These are phyloP conservation scores for Anthracocystis setariae DNA, from an alignment of 1,284 basidiomycete genomes.

Conservation along the genomic window DNA sequence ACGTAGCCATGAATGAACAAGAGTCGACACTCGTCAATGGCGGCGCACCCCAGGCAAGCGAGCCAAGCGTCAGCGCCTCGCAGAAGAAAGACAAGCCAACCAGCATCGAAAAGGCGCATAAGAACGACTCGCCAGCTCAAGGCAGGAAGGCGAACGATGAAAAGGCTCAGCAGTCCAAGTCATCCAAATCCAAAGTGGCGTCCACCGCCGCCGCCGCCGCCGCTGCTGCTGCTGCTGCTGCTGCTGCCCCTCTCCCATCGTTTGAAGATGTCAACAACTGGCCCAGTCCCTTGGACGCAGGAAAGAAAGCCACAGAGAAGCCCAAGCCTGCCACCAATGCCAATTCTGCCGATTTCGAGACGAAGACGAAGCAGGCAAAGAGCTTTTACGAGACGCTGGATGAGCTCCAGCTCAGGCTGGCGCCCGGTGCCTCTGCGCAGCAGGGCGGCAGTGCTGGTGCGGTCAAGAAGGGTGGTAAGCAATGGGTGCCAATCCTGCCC, in stretches of 20 bases:
- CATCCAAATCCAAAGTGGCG: slow-evolving; percentile 14
- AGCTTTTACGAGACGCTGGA: slow-evolving; percentile 42
- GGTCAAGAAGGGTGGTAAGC: slow-evolving; percentile 46
- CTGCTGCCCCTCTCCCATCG: slow-evolving; percentile 10
- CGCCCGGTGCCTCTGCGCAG: slow-evolving; percentile 22
- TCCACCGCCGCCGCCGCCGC: slow-evolving; percentile 3
- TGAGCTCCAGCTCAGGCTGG: slow-evolving; percentile 40
- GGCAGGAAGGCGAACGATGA: slow-evolving; percentile 8
- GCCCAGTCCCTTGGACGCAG: slow-evolving; percentile 49
- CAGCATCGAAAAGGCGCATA: not conserved
- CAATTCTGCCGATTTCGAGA: not conserved
- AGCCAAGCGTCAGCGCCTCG: not conserved
- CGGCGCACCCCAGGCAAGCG: not conserved
- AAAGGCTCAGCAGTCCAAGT: not conserved
- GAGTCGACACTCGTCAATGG: not conserved
- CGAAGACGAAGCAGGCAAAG: slow-evolving; percentile 15
- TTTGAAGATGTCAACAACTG: slow-evolving; percentile 45
- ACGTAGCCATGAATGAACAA: not conserved
- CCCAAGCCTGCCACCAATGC: not conserved
- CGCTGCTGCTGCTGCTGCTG: not conserved
- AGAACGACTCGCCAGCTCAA: not conserved
- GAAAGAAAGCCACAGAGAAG: slow-evolving; percentile 27
- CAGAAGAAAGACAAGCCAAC: not conserved
- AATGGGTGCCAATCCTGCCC: slow-evolving; percentile 58
- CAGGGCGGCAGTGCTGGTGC: slow-evolving; percentile 10